Base-by-base conservation (phyloP, 2,329 filamentous ascomycete species). In the Sordariomycetes sp. region DNA sequence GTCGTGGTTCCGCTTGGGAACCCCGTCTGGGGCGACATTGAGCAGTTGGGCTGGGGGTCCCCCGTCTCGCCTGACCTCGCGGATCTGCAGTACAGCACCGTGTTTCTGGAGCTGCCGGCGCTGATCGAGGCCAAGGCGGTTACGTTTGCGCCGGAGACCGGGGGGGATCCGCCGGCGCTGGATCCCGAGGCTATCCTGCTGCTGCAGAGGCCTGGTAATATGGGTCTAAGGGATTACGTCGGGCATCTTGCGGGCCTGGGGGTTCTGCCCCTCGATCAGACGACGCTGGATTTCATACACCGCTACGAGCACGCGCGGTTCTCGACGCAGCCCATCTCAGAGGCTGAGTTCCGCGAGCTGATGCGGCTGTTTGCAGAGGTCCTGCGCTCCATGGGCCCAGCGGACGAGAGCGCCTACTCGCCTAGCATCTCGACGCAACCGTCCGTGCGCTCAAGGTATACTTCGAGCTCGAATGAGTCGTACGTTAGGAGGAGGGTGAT, bases 41-140 rank as follows among this genome's bases (percentile, higher is more conserved):
- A 88, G 59, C 94, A 99, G 67, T 76, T 84, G 17, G 94, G 92
- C 55, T 97, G 94, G 92, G 86, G 87, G 2, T 88, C 90, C 2
- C 92, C 92, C 6, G 79, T 81, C 34, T 86, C 83, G 1, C 74
- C 80, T 10, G 87, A 94, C 65, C 72, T 94, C 20, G 84, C 89
- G 4, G 83, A 89, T 65, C 72, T 97, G n/a, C 84, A 95, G 62
- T 97, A 95, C 69, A 79, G 78, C 63, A 83, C 84, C 1, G 89
- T 99, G 25, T 76, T 96, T 20, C 78, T 80, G 42, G 92, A 97
- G 69, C 76, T 99, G 25, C 89, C 91, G 1, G 86, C 95, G 66
- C 77, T 97, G 32, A 88, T 97, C 61, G 92, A 97, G 73, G 92
- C 89, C 10, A 92, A 92, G 68, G 92, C 90, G 1, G 82, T 96